Percentiles rank a stretch among this genome's conserved stretches.
Evolutionary conservation across 2,329 filamentous ascomycete genomes (phyloP).

Genomic region (Diaporthe humulicola): DNA sequence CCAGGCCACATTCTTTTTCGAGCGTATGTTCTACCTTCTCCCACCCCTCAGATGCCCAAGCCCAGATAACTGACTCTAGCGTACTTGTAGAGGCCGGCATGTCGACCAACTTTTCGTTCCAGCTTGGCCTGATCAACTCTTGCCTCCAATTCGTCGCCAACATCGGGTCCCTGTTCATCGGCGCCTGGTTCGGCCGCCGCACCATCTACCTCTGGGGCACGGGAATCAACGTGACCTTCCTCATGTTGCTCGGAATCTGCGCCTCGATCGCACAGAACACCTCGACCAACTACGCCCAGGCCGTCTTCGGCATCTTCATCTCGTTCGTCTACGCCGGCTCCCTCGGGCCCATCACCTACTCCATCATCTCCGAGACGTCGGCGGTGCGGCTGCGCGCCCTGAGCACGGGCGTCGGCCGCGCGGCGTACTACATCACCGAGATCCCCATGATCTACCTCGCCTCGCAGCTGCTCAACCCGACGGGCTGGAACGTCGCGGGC

Average conservation of each 20-base stretch:
- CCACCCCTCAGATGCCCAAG: background rate
- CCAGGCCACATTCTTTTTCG: constrained; percentile 73
- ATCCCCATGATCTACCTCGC: constrained; percentile 76
- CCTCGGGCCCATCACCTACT: constrained; percentile 74
- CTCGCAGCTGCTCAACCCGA: constrained; percentile 72
- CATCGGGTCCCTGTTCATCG: constrained; percentile 50
- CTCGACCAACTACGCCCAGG: constrained; percentile 66
- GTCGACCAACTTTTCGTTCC: constrained; percentile 34
- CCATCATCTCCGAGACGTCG: constrained; percentile 77
- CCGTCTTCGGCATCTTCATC: constrained; percentile 73
- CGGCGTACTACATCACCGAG: constrained; percentile 72
- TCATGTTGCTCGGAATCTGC: constrained; percentile 71
- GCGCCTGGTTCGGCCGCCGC: constrained; percentile 59
- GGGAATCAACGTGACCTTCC: constrained; percentile 64
- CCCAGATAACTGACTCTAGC: background rate
- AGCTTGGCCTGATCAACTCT: constrained; percentile 41
- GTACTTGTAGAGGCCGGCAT: constrained; percentile 38
- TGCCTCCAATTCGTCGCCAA: constrained; percentile 37
- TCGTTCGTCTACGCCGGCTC: constrained; percentile 75
- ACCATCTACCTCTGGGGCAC: constrained; percentile 75
- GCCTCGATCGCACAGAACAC: constrained; percentile 60
- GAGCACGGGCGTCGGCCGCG: constrained; percentile 76
- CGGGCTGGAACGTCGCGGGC: constrained; percentile 56
- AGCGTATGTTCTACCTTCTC: constrained; percentile 53
- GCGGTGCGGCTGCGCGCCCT: constrained; percentile 73